Base-by-base conservation (phyloP, 1,284 basidiomycete species). In the Cystobasidium slooffiae region DNA sequence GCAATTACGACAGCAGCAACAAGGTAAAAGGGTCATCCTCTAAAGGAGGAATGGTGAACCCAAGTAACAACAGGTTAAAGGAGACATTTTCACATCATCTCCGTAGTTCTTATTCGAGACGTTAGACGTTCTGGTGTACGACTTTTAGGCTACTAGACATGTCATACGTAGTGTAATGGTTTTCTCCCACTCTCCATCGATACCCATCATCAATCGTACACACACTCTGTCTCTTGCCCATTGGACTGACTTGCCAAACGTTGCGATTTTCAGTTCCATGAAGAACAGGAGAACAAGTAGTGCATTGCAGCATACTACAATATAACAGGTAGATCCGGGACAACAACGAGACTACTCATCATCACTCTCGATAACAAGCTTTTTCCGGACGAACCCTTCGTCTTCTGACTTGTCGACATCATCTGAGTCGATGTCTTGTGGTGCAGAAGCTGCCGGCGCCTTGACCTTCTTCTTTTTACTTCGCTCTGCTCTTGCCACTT, bases 401-500 rank as follows among this genome's bases (percentile, higher is more conserved):
- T 72, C 75, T 49, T 75, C 76, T 47, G 75, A 52, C 55, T 66
- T 24, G 61, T 77, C 76, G 49, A 69, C 75, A 61, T 78, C 78
- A 56, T 76, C 77, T 44, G 74, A 76, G 43, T 77, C 78, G 22
- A 76, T 73, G 16, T 75, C 72, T 20, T 76, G 49, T 22, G 73
- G 22, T 22, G 74, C 43, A 39, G 68, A 46, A 22, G 53, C 66
- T 12, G 74, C 24, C 53, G 44, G 67, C 14, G 61, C 62, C 31
- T 49, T 72, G 24, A 16, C 44, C 18, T 62, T 24, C 22, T 68
- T 74, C 3, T 56, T 75, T 49, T 65, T 72, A 39, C 58, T 78
- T 67, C 68, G 78, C 76, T 77, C 80, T 69, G 78, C 81, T 76
- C 77, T 77, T 76, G 69, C 68, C 12, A 49, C 55, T 12, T 39